Evolutionary conservation across 768 basidiomycete species (phyloP), one percentile per base, ranked within the genome.

Genomic region (Termitomyces heimii): DNA sequence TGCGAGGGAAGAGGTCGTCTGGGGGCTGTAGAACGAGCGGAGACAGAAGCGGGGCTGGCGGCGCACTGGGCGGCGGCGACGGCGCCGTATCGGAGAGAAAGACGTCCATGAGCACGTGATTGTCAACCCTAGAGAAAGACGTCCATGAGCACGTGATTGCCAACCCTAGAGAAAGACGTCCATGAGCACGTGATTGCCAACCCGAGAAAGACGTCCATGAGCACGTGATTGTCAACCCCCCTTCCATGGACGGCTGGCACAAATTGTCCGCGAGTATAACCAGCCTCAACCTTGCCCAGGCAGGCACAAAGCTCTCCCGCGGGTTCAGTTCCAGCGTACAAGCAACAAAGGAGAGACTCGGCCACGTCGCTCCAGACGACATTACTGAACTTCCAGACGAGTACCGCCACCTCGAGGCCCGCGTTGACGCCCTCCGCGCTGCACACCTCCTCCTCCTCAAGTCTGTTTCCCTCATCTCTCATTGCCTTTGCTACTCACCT

Each of bases 311-410:
- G 75, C 55, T 94, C 60, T 78, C 85, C 54, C 93, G 91, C 73
- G 86, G 88, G 61, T 83, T 94, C 75, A 86, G 78, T 65, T 88
- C 86, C 24, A 86, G 85, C 64, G 84, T 94, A 3, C 92, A 94
- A 72, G 91, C 92, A 2, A 92, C 92, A 24, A 82, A 74, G 67
- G 96, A 98, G 73, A 81, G 89, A 49, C 77, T 98, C 4, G 96
- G 96, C 22, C 89, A 94, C 67, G 83, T 96, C 56, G 82, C 92
- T 4, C 81, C 88, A 5, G 93, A 93, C 61, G 97, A 97, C 63
- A 94, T 98, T 67, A 98, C 96, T 8, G 97, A 98, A 73, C 80
- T 93, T 51, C 90, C 91, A 26, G 87, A 92, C 10, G 96, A 99
- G 71, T 99, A 98, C 81, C 94, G 88, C 66, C 92, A 96, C 68